Conservation (phyloP, 2,329 filamentous ascomycete species). For the Zarea fungicola region DNA sequence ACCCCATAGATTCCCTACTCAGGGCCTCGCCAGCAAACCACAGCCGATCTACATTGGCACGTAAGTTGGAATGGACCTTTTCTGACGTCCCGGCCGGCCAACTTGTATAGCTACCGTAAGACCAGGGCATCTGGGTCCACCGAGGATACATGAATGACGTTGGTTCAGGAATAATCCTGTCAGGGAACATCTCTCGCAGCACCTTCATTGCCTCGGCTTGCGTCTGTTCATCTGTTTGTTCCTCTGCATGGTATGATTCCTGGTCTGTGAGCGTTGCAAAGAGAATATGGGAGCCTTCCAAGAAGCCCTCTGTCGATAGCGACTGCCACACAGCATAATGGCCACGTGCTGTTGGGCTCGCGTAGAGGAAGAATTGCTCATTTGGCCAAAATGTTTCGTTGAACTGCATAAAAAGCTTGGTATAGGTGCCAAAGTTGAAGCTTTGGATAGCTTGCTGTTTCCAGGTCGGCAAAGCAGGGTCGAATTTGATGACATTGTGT, state of each 20-base stretch:
- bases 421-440: conserved; percentile 67
- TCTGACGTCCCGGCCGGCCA: conserved; percentile 61
- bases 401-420: conserved; percentile 68
- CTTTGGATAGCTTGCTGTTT: conserved; percentile 58
- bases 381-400: conserved; percentile 58
- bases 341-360: conserved; percentile 35
- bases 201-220: conserved; percentile 52
- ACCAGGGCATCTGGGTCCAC: conserved; percentile 43
- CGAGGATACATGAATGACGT: conserved; percentile 56
- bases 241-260: conserved; percentile 53
- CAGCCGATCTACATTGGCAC: conserved; percentile 56
- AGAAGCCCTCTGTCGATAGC: conserved; percentile 50
- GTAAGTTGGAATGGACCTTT: conserved; percentile 62
- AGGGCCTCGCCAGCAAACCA: conserved; percentile 64
- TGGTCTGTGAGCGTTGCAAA: conserved; percentile 58
- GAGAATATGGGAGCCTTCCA: conserved; percentile 57
- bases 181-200: conserved; percentile 56
- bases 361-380: conserved; percentile 41
- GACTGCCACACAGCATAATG: conserved; percentile 59
- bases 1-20: conserved; percentile 59
- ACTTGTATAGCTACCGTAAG: conserved; percentile 60
- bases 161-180: conserved; percentile 52
- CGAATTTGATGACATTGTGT: conserved; percentile 52
- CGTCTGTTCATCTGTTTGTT: conserved; percentile 53
- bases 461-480: conserved; percentile 56